These are phyloP conservation scores for Aspergillus fructus DNA, from an alignment of 2,329 filamentous ascomycete species.

Conservation along the genomic window DNA sequence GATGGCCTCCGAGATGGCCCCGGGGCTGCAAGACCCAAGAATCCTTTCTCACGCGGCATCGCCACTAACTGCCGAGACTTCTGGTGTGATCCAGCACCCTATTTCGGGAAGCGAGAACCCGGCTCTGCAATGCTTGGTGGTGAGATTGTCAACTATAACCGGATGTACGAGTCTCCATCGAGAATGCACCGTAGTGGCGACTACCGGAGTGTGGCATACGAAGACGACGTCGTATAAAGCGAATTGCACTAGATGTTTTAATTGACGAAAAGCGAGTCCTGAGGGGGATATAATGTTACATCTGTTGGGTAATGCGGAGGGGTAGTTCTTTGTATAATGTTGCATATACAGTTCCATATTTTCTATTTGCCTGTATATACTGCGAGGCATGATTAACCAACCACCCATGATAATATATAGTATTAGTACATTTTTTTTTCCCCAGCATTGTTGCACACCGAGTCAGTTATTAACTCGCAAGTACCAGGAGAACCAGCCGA, in stretches of 20 bases:
- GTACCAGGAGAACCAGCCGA: background rate
- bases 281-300: slow-evolving; percentile 14
- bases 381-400: background rate
- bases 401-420: background rate
- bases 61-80: slow-evolving; percentile 94
- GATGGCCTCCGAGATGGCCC: slow-evolving; percentile 60
- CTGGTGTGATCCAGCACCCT: slow-evolving; percentile 84
- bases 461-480: background rate
- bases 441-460: background rate
- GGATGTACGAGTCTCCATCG: slow-evolving; percentile 81
- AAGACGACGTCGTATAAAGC: slow-evolving; percentile 26
- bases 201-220: slow-evolving; percentile 58
- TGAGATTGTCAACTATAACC: slow-evolving; percentile 78
- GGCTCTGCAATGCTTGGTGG: slow-evolving; percentile 77
- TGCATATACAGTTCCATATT: slow-evolving; percentile 12
- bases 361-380: slow-evolving; percentile 6
- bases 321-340: slow-evolving; percentile 17
- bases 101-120: slow-evolving; percentile 73
- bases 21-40: slow-evolving; percentile 57
- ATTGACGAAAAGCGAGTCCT: background rate
- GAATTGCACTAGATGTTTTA: background rate
- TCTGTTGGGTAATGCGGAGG: slow-evolving; percentile 5
- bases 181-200: slow-evolving; percentile 58
- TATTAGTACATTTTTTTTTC: background rate
- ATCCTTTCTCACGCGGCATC: slow-evolving; percentile 82